Evolutionary conservation across 176 grass and related monocot species (phyloP).

Genomic region (Tillandsia fasciculata): DNA sequence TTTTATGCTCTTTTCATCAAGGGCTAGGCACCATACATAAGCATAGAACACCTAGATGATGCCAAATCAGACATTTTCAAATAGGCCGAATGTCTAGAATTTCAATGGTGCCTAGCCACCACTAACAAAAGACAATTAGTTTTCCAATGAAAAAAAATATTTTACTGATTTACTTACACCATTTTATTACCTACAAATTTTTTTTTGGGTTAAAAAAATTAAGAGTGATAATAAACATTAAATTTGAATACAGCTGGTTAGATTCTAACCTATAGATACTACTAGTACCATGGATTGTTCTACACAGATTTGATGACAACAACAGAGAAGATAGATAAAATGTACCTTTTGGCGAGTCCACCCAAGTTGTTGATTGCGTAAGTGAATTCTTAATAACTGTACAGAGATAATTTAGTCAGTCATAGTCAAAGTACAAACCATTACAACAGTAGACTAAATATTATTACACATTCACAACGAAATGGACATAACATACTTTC

Average conservation of each 20-base stretch:
- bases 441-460: not conserved
- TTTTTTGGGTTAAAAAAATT: too few relatives aligned
- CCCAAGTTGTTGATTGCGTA: conserved; percentile 58
- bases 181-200: too few relatives aligned
- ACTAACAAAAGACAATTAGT: too few relatives aligned
- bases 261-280: not conserved
- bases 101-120: too few relatives aligned
- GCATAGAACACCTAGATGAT: not conserved
- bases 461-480: not conserved
- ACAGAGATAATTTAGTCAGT: conserved; percentile 2
- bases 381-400: conserved; percentile 86
- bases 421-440: conserved; percentile 1
- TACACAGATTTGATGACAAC: not conserved
- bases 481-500: not conserved
- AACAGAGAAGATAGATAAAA: conserved; percentile 11
- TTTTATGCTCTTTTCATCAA: too few relatives aligned
- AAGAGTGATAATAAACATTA: not conserved
- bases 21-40: not conserved
- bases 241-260: not conserved
- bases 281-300: not conserved
- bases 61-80: too few relatives aligned
- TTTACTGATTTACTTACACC: too few relatives aligned
- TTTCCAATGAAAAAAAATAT: too few relatives aligned
- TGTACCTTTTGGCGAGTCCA: conserved; percentile 97
- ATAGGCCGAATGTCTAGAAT: too few relatives aligned